Evolutionary conservation across 108 stramenopile species (phyloP).

Genomic region (Hondaea fermentalgiana): DNA sequence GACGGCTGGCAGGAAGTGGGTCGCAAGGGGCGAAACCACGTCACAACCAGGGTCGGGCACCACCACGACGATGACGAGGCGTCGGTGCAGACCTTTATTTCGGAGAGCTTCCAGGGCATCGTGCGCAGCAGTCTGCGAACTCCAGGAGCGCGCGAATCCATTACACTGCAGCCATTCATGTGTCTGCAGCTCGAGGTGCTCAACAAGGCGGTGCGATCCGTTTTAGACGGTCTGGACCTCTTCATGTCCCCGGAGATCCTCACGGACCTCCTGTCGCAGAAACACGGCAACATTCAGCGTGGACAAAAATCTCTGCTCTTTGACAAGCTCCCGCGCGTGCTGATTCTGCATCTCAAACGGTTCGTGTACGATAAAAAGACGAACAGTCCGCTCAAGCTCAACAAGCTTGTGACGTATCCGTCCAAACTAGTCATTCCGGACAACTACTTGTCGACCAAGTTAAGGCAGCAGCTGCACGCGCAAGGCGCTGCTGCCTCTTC

Average conservation of each 20-base stretch:
- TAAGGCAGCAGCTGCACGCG: background rate
- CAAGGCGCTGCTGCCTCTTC: background rate
- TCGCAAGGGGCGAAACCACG: background rate
- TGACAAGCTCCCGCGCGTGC: background rate
- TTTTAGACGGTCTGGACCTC: background rate
- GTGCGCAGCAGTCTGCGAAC: background rate
- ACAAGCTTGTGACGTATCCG: background rate
- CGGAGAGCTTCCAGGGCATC: background rate
- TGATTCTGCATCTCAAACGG: background rate
- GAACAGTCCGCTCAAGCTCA: background rate
- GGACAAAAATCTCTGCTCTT: background rate
- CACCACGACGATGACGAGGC: background rate
- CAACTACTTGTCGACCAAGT: background rate
- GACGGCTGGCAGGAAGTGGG: constrained; percentile 17
- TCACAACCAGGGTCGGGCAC: background rate
- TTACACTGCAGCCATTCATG: constrained; percentile 19
- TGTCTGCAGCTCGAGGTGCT: constrained; percentile 11
- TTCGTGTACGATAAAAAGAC: constrained; percentile 16
- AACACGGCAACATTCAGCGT: background rate
- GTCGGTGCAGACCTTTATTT: background rate
- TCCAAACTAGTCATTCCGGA: constrained; percentile 10
- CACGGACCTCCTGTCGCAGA: background rate
- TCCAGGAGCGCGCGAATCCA: background rate
- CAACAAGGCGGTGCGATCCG: background rate
- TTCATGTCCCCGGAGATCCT: constrained; percentile 7